A percentile compares a stretch with the other conserved stretches of the same genome.
phyloP scores from a whole-genome alignment of 2,329 filamentous ascomycete genomes.

The Coniochaeta sp. region DNA sequence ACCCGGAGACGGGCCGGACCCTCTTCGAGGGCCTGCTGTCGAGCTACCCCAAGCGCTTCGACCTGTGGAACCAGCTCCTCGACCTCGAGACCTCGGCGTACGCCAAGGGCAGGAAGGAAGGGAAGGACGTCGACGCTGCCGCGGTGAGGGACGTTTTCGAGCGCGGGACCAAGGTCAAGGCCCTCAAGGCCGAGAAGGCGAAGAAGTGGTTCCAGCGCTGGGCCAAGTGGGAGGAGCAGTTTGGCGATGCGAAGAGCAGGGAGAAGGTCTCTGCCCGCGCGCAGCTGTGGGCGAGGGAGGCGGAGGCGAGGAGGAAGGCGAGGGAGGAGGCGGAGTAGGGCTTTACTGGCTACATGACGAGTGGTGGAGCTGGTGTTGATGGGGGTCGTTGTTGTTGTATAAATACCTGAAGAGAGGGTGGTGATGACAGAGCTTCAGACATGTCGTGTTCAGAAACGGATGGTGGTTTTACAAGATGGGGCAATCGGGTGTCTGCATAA shows the following conservation, averaged over 20 bases:
- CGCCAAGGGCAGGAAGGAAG: conserved; percentile 44
- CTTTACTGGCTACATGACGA: not conserved
- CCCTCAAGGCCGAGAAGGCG: conserved; percentile 74
- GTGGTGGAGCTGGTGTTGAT: too few species aligned
- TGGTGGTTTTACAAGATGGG: not conserved
- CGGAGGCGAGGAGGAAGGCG: conserved; percentile 28
- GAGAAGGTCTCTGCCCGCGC: conserved; percentile 66
- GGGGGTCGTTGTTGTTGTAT: too few species aligned
- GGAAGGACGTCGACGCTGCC: conserved; percentile 37
- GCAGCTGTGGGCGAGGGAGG: conserved; percentile 57
- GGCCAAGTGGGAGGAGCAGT: conserved; percentile 77
- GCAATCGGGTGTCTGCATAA: not conserved
- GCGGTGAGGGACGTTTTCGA: conserved; percentile 74
- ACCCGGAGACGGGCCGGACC: conserved; percentile 85
- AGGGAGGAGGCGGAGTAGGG: not conserved
- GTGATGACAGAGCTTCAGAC: not conserved
- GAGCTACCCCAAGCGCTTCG: conserved; percentile 80
- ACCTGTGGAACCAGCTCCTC: conserved; percentile 87
- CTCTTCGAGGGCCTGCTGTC: conserved; percentile 84
- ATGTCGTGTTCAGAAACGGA: not conserved
- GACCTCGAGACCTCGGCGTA: conserved; percentile 69
- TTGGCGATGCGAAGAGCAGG: conserved; percentile 60
- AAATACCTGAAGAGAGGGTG: too few species aligned
- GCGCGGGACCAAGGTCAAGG: conserved; percentile 60
- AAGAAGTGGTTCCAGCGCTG: conserved; percentile 88